Evolutionary conservation across 495 filamentous ascomycete species (phyloP).

Genomic region (Xylaria acuta): DNA sequence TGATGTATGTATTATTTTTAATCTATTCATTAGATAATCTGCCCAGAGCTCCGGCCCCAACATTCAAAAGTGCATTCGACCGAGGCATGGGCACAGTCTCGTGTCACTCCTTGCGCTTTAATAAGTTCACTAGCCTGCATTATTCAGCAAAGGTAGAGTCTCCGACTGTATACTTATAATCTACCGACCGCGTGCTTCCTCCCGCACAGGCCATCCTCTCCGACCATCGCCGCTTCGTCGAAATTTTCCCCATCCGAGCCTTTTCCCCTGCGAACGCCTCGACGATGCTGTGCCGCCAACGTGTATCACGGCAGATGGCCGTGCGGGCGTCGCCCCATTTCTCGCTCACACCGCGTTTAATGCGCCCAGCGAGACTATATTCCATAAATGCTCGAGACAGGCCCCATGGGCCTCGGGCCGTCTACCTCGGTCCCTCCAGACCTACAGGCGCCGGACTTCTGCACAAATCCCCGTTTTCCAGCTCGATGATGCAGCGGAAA

Average conservation of each 20-base stretch:
- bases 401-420: constrained; percentile 26
- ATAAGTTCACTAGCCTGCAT: not conserved
- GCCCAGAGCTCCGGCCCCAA: constrained; percentile 11
- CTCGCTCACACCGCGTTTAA: constrained; percentile 29
- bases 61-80: constrained; percentile 8
- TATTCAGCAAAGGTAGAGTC: not conserved
- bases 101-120: constrained; percentile 16
- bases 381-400: constrained; percentile 32
- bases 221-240: constrained; percentile 27
- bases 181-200: constrained; percentile 5
- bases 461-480: constrained; percentile 46
- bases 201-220: constrained; percentile 3
- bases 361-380: constrained; percentile 27
- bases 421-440: constrained; percentile 33
- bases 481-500: constrained; percentile 44
- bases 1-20: constrained; percentile 23
- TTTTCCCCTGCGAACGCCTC: constrained; percentile 4
- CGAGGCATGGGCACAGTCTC: constrained; percentile 24
- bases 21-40: constrained; percentile 8
- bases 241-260: constrained; percentile 26
- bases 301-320: constrained; percentile 55
- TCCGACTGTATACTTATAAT: constrained; percentile 11
- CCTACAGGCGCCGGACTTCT: constrained; percentile 28
- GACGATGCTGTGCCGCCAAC: constrained; percentile 60
- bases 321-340: constrained; percentile 41